These are phyloP conservation scores for Ustilago bromivora DNA, from an alignment of 1,284 basidiomycete species.

Conservation along the genomic window DNA sequence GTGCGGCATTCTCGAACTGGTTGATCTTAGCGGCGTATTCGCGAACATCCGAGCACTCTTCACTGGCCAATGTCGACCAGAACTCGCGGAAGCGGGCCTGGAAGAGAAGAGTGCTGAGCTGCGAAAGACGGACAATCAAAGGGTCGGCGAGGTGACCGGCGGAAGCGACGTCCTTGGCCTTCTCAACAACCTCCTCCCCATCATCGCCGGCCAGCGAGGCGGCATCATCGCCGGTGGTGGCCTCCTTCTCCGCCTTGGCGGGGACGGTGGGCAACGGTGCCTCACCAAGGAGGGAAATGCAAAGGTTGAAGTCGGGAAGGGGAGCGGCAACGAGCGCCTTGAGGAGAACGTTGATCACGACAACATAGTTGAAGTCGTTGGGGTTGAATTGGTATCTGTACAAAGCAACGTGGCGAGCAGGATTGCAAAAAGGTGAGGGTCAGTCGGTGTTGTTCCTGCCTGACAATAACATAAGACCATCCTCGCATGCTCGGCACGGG, in stretches of 20 bases:
- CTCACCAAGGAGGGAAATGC: conserved; percentile 87
- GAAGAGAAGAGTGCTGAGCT: conserved; percentile 81
- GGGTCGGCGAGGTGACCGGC: conserved; percentile 67
- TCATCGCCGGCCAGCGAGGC: conserved; percentile 44
- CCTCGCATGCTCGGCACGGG: conserved; percentile 11
- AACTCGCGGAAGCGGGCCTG: conserved; percentile 91
- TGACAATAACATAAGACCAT: not conserved
- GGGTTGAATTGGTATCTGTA: conserved; percentile 95
- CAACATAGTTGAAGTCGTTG: conserved; percentile 89
- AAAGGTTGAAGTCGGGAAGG: conserved; percentile 86
- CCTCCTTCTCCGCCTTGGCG: conserved; percentile 51
- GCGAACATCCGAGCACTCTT: conserved; percentile 78
- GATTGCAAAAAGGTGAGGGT: conserved; percentile 2
- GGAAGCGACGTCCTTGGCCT: conserved; percentile 70
- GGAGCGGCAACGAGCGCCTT: conserved; percentile 90
- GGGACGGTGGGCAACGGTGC: conserved; percentile 44
- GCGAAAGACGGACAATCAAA: conserved; percentile 81
- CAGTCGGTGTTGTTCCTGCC: conserved; percentile 7
- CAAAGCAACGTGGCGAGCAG: conserved; percentile 9
- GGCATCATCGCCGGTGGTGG: conserved; percentile 29
- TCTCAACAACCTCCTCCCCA: conserved; percentile 36
- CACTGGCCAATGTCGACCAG: conserved; percentile 75
- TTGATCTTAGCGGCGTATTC: conserved; percentile 84
- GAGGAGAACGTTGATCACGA: conserved; percentile 91
- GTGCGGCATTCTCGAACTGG: conserved; percentile 83